Evolutionary conservation across 495 filamentous ascomycete genomes (phyloP).

Genomic region (Aspergillus cristatus): DNA sequence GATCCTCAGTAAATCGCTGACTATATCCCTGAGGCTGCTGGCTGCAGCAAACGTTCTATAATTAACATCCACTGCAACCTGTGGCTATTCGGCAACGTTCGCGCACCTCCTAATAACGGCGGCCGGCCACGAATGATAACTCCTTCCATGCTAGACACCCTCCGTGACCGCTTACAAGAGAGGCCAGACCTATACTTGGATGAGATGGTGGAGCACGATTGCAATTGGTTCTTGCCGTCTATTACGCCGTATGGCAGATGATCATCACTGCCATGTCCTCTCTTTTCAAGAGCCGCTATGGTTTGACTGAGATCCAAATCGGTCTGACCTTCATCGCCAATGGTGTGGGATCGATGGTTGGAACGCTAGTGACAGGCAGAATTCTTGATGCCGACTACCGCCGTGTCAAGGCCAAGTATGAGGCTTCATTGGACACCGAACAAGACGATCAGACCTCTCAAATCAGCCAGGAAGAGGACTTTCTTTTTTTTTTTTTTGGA

Average conservation of each 20-base stretch:
- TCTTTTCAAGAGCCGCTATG: constrained; percentile 36
- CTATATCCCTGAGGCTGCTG: constrained; percentile 6
- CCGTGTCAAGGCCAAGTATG: constrained; percentile 23
- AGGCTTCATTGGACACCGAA: constrained; percentile 6
- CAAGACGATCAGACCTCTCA: constrained; percentile 3
- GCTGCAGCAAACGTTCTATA: constrained; percentile 16
- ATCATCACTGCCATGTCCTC: constrained; percentile 45
- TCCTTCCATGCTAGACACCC: constrained; percentile 13
- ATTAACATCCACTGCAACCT: constrained; percentile 13
- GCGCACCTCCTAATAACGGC: constrained; percentile 10
- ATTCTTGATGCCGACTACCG: constrained; percentile 34
- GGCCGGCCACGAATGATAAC: constrained; percentile 10
- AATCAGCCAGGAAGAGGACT: background rate
- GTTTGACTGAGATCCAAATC: constrained; percentile 35
- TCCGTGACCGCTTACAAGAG: constrained; percentile 12
- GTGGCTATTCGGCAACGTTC: constrained; percentile 14
- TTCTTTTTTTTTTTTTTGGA: constrained; percentile 44
- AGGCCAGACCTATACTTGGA: constrained; percentile 15
- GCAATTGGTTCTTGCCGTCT: constrained; percentile 38
- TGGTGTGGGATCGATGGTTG: constrained; percentile 42
- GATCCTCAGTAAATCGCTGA: constrained; percentile 11
- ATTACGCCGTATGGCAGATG: constrained; percentile 51
- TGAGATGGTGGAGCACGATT: constrained; percentile 14
- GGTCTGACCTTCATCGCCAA: constrained; percentile 44
- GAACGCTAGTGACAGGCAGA: constrained; percentile 37